phyloP scores from a whole-genome alignment of 1,284 basidiomycete species.

The Schizophyllum amplum region DNA sequence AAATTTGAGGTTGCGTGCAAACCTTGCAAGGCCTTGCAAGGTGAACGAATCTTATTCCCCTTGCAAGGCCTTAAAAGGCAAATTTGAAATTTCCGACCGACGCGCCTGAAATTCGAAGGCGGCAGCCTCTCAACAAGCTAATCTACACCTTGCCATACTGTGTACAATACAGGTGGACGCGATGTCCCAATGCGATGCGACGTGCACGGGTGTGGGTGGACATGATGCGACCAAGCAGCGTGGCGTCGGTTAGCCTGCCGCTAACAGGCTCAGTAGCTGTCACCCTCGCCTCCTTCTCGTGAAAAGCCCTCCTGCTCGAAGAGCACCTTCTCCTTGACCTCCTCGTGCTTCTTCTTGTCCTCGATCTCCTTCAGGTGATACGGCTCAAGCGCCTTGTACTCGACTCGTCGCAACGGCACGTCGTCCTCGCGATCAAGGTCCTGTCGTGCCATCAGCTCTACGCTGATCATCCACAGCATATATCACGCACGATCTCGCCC shows the following conservation, averaged over 20 bases:
- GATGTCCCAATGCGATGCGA: too few relatives aligned
- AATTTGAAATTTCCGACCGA: too few relatives aligned
- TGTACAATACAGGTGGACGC: too few relatives aligned
- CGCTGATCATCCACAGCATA: too few relatives aligned
- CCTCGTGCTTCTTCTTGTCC: conserved; percentile 61
- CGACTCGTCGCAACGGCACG: conserved; percentile 69
- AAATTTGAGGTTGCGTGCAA: too few relatives aligned
- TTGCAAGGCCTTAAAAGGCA: too few relatives aligned
- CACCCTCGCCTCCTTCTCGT: conserved; percentile 87
- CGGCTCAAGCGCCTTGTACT: conserved; percentile 61
- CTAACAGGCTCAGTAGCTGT: conserved; percentile 58
- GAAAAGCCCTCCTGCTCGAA: conserved; percentile 78
- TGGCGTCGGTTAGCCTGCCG: too few relatives aligned
- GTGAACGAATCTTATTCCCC: too few relatives aligned
- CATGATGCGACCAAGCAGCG: background rate
- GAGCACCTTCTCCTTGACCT: conserved; percentile 66
- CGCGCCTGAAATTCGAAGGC: too few relatives aligned
- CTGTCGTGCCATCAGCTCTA: conserved; percentile 34
- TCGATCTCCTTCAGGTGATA: conserved; percentile 69
- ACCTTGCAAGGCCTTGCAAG: too few relatives aligned
- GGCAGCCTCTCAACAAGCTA: too few relatives aligned
- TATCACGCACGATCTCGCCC: conserved; percentile 94
- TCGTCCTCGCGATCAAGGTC: conserved; percentile 92
- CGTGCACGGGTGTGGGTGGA: background rate
- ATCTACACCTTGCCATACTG: too few relatives aligned